Percentiles rank a stretch among this genome's conserved stretches.
Evolutionary conservation across 179 eudicot genomes (phyloP).

Genomic region (Beta macrorhiza): DNA sequence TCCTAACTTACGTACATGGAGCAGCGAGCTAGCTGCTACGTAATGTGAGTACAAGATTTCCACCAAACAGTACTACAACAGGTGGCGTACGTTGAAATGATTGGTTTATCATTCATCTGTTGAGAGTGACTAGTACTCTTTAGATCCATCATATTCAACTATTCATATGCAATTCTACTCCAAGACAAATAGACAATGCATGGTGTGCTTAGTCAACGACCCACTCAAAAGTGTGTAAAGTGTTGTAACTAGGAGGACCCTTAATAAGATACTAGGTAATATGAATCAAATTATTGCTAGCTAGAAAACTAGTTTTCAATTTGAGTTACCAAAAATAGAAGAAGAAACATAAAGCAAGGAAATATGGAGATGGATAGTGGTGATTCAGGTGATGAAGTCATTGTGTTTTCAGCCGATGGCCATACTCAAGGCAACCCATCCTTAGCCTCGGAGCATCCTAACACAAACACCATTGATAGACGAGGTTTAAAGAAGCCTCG

Average conservation of each 20-base stretch:
- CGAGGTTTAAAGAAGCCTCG: not conserved
- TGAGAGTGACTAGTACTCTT: too few species aligned
- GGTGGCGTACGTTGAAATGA: too few species aligned
- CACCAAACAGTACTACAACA: too few species aligned
- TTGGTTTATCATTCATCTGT: too few species aligned
- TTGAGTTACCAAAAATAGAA: not conserved
- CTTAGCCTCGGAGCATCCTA: not conserved
- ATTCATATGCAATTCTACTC: too few species aligned
- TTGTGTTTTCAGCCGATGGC: conserved; percentile 30
- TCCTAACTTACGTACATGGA: too few species aligned
- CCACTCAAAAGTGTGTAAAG: not conserved
- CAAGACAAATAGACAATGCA: too few species aligned
- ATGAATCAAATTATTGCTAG: not conserved
- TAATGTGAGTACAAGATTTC: too few species aligned
- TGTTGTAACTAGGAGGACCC: not conserved
- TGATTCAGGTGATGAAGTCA: conserved; percentile 22
- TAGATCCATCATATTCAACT: too few species aligned
- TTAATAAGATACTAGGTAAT: not conserved
- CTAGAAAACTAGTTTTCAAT: not conserved
- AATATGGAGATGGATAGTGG: conserved; percentile 2
- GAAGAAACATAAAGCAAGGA: not conserved
- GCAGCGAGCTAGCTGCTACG: too few species aligned
- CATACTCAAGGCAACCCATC: conserved; percentile 17
- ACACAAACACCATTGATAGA: not conserved
- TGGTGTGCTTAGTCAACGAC: not conserved